Evolutionary conservation across 176 grass and related monocot genomes (phyloP), one percentile per base, ranked within the genome.

Genomic region (Hyparrhenia diplandra): DNA sequence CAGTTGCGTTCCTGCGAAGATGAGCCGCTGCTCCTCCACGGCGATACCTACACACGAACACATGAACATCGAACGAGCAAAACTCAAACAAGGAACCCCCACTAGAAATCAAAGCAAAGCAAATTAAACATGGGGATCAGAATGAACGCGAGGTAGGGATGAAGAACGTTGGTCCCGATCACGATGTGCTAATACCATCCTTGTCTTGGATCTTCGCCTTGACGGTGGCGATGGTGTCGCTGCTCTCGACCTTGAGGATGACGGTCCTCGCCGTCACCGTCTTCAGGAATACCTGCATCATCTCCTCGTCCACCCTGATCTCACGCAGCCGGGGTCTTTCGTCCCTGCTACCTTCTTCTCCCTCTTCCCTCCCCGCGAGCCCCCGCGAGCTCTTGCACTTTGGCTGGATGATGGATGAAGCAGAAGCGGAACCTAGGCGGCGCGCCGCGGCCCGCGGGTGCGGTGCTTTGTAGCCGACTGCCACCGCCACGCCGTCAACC

Each of bases 191-290:
- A 23, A 23, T 47, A 87, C 85, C 85, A 77, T 87, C 85, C 64
- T 82, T 82, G 73, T 71, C 90, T 71, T 92, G 93, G 75, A 95
- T 88, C 93, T 90, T 90, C 21, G 82, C 76, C 82, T 90, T 92
- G 82, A 95, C 87, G 78, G 51, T 79, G 67, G 73, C 85, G 78
- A 92, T 64, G 74, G 93, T 86, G 81, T 94, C 92, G 87, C 84
- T 89, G 84, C 86, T 83, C 92, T 89, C 84, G 13, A 76, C 89
- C 69, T 88, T 85, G 81, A 92, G 90, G 12, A 84, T 89, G 86
- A 83, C 83, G 61, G 90, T 92, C 79, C 86, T 86, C 79, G 83
- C 90, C 23, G 86, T 92, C 72, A 85, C 68, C 43, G 81, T 91
- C 83, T 91, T 91, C 65, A 91, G 36, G 64, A 88, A 91, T 31